Evolutionary conservation across 2,329 filamentous ascomycete genomes (phyloP), one percentile per base, ranked within the genome.

Genomic region (Sporothrix luriei): DNA sequence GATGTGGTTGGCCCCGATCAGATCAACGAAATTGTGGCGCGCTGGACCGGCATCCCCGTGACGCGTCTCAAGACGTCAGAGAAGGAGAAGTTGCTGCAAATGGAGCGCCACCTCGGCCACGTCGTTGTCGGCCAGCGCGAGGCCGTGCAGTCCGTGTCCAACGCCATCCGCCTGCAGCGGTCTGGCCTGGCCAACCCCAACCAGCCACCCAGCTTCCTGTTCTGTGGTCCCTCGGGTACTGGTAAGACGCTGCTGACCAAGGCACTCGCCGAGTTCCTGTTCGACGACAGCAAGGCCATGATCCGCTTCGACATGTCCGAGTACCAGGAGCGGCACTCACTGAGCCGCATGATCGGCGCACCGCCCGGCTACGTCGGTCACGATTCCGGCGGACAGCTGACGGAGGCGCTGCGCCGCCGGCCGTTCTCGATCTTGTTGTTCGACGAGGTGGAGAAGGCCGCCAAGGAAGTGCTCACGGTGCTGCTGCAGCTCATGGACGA

Each of bases 301-400:
- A 97, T 99, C 76, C 91, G 95, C 51, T 97, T 99, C 82, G 95
- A 99, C 79, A 99, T 99, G 95, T 98, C 94, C 5, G 95, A 99
- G 80, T 99, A 99, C 80, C 96, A 99, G 80, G 95, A 99, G 81
- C 90, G 94, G 5, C 95, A 99, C 79, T 91, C 94, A 0, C 87
- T 99, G 16, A 97, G 93, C 78, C 89, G 95, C 71, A 97, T 99
- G 93, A 99, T 99, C 75, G 95, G 95, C 78, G 94, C 95, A 24
- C 95, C 95, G 24, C 95, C 95, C 4, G 95, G 95, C 73, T 99
- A 99, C 75, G 94, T 99, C 71, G 95, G 95, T 19, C 94, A 99
- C 78, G 95, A 99, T 77, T 89, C 95, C 43, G 95, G 95, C 75
- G 95, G 95, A 68, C 95, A 99, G 79, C 87, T 99, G 68, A 99